These are phyloP conservation scores for Cyclanthera cordifolia DNA, from an alignment of 306 rosid genomes.

Conservation along the genomic window DNA sequence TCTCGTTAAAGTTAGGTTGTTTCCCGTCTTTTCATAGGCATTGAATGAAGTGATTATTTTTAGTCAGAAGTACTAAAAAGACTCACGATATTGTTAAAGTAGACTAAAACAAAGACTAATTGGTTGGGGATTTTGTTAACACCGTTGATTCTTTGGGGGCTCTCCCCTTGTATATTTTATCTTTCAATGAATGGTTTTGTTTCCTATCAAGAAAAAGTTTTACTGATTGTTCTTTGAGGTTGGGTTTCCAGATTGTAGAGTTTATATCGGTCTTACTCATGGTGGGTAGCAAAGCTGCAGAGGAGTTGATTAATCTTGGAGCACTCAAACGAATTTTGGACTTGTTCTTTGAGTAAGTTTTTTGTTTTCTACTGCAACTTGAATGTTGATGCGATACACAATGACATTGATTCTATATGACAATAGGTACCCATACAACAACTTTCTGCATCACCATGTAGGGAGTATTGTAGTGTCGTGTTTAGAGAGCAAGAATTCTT, in stretches of 20 bases:
- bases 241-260: constrained; percentile 67
- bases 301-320: constrained; percentile 75
- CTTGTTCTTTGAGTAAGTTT: constrained; percentile 80
- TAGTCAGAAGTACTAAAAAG: not conserved
- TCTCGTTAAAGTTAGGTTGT: not conserved
- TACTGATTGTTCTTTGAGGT: constrained; percentile 9
- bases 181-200: not conserved
- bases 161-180: not conserved
- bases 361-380: constrained; percentile 14
- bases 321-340: constrained; percentile 67
- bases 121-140: not conserved
- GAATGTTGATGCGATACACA: constrained; percentile 14
- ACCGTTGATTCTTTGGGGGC: not conserved
- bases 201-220: not conserved
- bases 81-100: not conserved
- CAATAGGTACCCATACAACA: constrained; percentile 85
- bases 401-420: constrained; percentile 23
- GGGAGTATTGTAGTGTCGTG: constrained; percentile 71
- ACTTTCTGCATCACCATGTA: constrained; percentile 86
- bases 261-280: constrained; percentile 75
- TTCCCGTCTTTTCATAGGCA: not conserved
- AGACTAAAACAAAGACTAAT: no score
- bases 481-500: constrained; percentile 77
- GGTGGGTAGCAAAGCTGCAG: constrained; percentile 81
- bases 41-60: not conserved